Evolutionary conservation across 2,329 filamentous ascomycete species (phyloP).

Genomic region (Fonsecaea multimorphosa): DNA sequence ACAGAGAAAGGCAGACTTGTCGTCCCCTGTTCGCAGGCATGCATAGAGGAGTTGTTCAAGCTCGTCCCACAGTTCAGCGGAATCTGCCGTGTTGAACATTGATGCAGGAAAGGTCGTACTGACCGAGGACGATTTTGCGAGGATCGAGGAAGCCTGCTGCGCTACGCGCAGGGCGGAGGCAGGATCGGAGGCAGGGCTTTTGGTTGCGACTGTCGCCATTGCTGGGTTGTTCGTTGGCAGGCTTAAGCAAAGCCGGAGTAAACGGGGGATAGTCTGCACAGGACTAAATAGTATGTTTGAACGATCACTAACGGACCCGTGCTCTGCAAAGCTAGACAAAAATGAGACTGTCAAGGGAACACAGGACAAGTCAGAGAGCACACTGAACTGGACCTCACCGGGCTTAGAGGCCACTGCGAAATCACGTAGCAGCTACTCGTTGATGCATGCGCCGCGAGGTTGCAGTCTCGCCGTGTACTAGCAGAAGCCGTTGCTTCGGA

Average conservation of each 20-base stretch:
- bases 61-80: constrained; percentile 78
- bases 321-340: background rate
- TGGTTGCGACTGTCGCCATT: constrained; percentile 26
- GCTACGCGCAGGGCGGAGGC: constrained; percentile 53
- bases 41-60: constrained; percentile 88
- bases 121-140: constrained; percentile 57
- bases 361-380: background rate
- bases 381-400: background rate
- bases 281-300: background rate
- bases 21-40: constrained; percentile 83
- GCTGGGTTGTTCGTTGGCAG: background rate
- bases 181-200: constrained; percentile 48
- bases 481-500: constrained; percentile 5
- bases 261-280: background rate
- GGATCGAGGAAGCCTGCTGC: constrained; percentile 51
- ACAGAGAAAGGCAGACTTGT: constrained; percentile 75
- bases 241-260: too few relatives aligned
- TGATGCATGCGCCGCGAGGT: background rate
- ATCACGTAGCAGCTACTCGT: background rate
- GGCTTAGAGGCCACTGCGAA: background rate
- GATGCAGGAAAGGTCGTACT: constrained; percentile 58
- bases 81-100: constrained; percentile 64
- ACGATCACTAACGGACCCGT: background rate
- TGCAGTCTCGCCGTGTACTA: background rate
- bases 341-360: background rate